Evolutionary conservation across 164 flowering plant species (phyloP), one percentile per base, ranked within the genome.

Genomic region (Echeveria elegans): DNA sequence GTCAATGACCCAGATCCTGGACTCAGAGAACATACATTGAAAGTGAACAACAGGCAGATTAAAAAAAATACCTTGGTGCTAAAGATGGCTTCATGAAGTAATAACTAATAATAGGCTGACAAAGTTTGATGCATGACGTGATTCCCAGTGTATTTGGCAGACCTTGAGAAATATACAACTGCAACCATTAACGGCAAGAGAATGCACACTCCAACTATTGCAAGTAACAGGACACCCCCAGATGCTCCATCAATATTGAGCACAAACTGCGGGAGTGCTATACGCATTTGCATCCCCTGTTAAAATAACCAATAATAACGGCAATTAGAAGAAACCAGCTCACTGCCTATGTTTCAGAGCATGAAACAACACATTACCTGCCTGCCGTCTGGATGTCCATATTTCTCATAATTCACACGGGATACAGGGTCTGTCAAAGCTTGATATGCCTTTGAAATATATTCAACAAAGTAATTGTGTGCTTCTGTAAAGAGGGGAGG

Each of bases 381-480:
- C 63, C 93, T 82, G 60, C 99, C 99, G 88, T 94, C 99, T 56
- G 99, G 99, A 76, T 91, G 97, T 53, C 99, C 97, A 86, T 91
- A 94, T 70, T 94, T 94, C 77, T 89, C 99, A 83, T 68, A 94
- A 75, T 94, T 94, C 71, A 91, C 99, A 75, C 97, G 90, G 19
- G 99, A 86, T 71, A 84, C 67, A 28, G 99, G 97, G 80, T 94
- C 99, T 15, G 97, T 91, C 69, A 94, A 75, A 70, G 99, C 97
- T 70, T 94, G 96, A 73, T 94, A 94, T 48, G 99, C 99, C 84
- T 94, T 94, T 1, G 99, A 80, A 77, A 94, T 88, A 72, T 63
- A 89, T 75, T 94, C 99, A 78, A 94, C 92, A 75, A 94, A 94
- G 69, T 83, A 91, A 41, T 74, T 86, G 74, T 89, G 77, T 48